phyloP scores from a whole-genome alignment of 805 yeast genomes.

The Cyberlindnera americana region DNA sequence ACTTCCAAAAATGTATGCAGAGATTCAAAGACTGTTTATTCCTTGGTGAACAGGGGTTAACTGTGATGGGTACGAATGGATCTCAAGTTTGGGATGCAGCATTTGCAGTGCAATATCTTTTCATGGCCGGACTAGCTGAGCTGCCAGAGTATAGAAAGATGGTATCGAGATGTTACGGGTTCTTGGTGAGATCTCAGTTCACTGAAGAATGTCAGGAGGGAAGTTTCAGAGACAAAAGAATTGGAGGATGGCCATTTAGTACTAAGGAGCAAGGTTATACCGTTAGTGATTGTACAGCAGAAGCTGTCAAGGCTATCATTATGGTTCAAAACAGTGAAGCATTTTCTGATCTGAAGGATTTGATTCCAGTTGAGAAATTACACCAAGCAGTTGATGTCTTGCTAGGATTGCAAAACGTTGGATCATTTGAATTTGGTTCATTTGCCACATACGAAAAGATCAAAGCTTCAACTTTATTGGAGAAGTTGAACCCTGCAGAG shows the following conservation, averaged over 20 bases:
- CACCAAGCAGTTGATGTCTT: constrained; percentile 74
- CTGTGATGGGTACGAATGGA: constrained; percentile 96
- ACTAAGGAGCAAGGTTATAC: constrained; percentile 96
- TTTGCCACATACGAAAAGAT: constrained; percentile 89
- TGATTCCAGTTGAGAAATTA: constrained; percentile 52
- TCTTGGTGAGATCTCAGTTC: constrained; percentile 80
- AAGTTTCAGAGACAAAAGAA: constrained; percentile 75
- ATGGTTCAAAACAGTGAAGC: constrained; percentile 75
- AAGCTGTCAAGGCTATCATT: constrained; percentile 86
- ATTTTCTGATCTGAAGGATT: constrained; percentile 45
- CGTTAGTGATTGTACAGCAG: constrained; percentile 96
- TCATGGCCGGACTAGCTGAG: constrained; percentile 75
- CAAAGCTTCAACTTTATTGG: constrained; percentile 75
- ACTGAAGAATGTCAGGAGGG: constrained; percentile 73
- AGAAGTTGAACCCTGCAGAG: constrained; percentile 89
- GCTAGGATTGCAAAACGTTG: constrained; percentile 72
- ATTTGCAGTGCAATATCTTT: constrained; percentile 80
- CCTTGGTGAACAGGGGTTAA: constrained; percentile 87
- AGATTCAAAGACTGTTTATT: constrained; percentile 75
- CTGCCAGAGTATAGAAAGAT: constrained; percentile 59
- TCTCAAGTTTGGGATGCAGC: constrained; percentile 97
- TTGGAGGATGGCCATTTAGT: constrained; percentile 95
- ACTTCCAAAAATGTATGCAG: constrained; percentile 50
- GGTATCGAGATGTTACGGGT: constrained; percentile 63
- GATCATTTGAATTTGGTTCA: constrained; percentile 79